Evolutionary conservation across 2,329 filamentous ascomycete genomes (phyloP).

Genomic region (Colletotrichum theobromicola): DNA sequence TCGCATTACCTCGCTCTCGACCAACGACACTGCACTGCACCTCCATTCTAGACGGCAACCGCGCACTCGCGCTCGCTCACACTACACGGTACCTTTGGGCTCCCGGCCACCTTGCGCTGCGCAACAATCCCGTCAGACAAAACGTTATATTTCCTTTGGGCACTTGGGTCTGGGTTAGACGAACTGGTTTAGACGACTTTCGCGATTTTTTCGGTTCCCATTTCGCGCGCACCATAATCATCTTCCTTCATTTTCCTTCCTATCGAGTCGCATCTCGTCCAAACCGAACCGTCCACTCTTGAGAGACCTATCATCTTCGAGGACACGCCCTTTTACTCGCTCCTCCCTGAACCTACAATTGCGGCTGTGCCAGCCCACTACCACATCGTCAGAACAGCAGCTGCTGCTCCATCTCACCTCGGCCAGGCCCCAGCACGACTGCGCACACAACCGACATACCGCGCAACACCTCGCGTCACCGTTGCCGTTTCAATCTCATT

Average conservation of each 20-base stretch:
- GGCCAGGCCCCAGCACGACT: not conserved
- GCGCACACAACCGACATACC: not conserved
- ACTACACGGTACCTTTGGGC: not conserved
- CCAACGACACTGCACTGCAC: slow-evolving; percentile 18
- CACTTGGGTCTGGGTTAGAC: slow-evolving; percentile 39
- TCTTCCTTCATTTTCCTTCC: not conserved
- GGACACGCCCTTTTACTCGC: not conserved
- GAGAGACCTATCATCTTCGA: not conserved
- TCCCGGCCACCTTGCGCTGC: slow-evolving; percentile 3
- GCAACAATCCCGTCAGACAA: slow-evolving; percentile 11
- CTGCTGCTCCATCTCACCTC: not conserved
- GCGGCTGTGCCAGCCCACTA: not conserved
- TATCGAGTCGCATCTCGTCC: not conserved
- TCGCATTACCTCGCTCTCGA: slow-evolving; percentile 24
- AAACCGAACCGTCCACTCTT: not conserved
- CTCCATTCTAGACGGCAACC: slow-evolving; percentile 3
- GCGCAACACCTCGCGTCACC: not conserved
- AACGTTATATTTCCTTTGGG: slow-evolving; percentile 31
- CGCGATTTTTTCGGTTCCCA: slow-evolving; percentile 17
- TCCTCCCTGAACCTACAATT: not conserved
- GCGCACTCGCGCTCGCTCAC: slow-evolving; percentile 2
- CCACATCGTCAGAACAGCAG: not conserved
- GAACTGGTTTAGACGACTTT: slow-evolving; percentile 42
- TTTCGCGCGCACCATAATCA: slow-evolving; percentile 21
- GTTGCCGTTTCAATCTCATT: not conserved